Conservation (phyloP, 352 stramenopile species). For the Phytopythium sindhum region DNA sequence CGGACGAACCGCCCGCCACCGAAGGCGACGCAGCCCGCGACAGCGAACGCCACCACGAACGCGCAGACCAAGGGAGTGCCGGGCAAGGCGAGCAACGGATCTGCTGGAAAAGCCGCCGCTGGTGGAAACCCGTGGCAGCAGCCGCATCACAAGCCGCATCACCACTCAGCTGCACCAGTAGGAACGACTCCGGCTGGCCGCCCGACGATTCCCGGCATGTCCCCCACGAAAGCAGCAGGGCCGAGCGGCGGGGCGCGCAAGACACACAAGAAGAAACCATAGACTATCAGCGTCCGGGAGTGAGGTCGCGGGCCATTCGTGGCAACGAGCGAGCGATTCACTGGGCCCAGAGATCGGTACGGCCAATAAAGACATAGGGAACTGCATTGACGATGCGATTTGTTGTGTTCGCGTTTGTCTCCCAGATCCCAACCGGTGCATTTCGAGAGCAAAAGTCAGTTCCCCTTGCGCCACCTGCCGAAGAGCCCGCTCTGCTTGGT, state of each 20-base stretch:
- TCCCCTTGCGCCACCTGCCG: neutral
- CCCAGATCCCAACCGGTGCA: neutral
- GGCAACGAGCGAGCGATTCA: neutral
- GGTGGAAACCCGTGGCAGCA: slow-evolving; percentile 25
- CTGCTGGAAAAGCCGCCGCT: slow-evolving; percentile 11
- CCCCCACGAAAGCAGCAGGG: slow-evolving; percentile 16
- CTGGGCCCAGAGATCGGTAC: neutral
- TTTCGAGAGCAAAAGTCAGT: neutral
- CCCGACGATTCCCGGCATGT: slow-evolving; percentile 40
- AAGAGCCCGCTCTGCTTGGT: slow-evolving; percentile 6
- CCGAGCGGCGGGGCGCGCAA: slow-evolving; percentile 20
- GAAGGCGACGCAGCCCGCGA: slow-evolving; percentile 6
- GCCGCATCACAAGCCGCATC: slow-evolving; percentile 1
- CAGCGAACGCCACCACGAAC: slow-evolving; percentile 18
- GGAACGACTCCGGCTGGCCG: slow-evolving; percentile 4
- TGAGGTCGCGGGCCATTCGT: neutral
- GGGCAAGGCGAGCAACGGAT: slow-evolving; percentile 13
- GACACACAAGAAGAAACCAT: slow-evolving; percentile 32
- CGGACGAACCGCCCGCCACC: slow-evolving; percentile 43
- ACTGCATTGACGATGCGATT: neutral
- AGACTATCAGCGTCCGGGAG: neutral
- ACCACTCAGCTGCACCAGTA: neutral
- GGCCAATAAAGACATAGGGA: slow-evolving; percentile 1
- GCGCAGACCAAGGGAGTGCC: slow-evolving; percentile 9
- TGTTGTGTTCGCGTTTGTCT: neutral